Percentiles rank a stretch among this genome's conserved stretches.
phyloP scores from a whole-genome alignment of 208 protist species.

The Leishmania tarentolae region DNA sequence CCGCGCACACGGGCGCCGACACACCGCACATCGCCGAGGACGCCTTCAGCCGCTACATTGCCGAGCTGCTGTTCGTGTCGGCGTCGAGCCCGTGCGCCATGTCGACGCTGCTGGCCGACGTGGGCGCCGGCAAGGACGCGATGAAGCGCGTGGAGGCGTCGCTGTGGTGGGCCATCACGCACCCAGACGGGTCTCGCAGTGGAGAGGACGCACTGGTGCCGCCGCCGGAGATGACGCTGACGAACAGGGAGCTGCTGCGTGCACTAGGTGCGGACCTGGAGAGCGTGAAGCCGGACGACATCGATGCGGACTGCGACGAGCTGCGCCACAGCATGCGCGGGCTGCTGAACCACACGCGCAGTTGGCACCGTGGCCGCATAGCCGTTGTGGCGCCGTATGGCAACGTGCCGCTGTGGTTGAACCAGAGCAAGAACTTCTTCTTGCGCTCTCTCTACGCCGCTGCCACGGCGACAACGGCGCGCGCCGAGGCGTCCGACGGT shows the following conservation, averaged over 20 bases:
- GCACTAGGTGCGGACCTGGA: constrained; percentile 16
- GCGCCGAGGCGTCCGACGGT: background rate
- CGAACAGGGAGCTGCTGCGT: constrained; percentile 14
- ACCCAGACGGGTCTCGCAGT: background rate
- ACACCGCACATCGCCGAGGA: background rate
- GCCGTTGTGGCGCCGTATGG: constrained; percentile 12
- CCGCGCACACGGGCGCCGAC: background rate
- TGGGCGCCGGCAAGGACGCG: constrained; percentile 5
- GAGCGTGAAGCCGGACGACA: constrained; percentile 11
- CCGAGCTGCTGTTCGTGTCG: constrained; percentile 15
- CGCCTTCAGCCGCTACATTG: background rate
- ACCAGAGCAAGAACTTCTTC: constrained; percentile 25
- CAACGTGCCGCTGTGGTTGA: constrained; percentile 27
- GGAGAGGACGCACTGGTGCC: background rate
- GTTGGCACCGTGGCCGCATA: constrained; percentile 17
- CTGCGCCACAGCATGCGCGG: constrained; percentile 30
- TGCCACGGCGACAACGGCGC: background rate
- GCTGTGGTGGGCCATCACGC: constrained; percentile 8
- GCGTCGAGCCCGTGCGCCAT: constrained; percentile 7
- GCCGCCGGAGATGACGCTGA: constrained; percentile 11
- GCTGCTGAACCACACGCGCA: constrained; percentile 17
- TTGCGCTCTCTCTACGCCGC: constrained; percentile 14
- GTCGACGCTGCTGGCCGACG: constrained; percentile 11
- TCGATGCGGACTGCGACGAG: constrained; percentile 30
- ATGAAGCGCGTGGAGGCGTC: constrained; percentile 18